A percentile compares a stretch with the other conserved stretches of the same genome.
Evolutionary conservation across 139 green algal species (phyloP).

Genomic region (Chlamydomonas eustigma): DNA sequence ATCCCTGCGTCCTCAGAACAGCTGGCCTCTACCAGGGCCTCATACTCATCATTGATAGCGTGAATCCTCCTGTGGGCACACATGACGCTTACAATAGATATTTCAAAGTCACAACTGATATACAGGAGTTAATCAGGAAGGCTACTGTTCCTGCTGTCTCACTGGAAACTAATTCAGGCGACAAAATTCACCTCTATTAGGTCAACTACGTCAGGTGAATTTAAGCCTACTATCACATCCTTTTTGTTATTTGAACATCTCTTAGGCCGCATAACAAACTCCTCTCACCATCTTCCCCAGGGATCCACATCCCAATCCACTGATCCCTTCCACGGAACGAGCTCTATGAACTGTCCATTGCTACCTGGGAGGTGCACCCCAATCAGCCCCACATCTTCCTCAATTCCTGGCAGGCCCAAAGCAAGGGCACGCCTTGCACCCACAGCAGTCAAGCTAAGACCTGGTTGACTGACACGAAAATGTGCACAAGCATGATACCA

Average conservation of each 20-base stretch:
- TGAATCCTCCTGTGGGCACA: constrained; percentile 22
- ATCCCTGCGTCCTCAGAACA: constrained; percentile 30
- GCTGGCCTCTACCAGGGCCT: constrained; percentile 62
- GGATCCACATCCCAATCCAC: constrained; percentile 82
- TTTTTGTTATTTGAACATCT: no score
- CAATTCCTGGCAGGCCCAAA: constrained; percentile 58
- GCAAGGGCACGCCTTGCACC: constrained; percentile 58
- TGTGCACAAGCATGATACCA: no score
- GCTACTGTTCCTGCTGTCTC: no score
- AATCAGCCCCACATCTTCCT: constrained; percentile 91
- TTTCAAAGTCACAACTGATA: no score
- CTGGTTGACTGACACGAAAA: constrained; percentile 49
- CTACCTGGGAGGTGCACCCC: constrained; percentile 60
- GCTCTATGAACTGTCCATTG: constrained; percentile 74
- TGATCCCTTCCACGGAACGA: constrained; percentile 76
- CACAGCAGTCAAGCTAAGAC: constrained; percentile 79
- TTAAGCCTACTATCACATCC: no score
- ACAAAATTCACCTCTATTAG: no score
- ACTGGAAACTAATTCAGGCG: no score
- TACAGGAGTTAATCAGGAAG: no score
- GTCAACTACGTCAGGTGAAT: no score
- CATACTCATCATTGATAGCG: constrained; percentile 50
- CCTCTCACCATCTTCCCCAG: constrained; percentile 76
- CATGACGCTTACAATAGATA: no score
- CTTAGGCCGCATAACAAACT: no score